Conservation (phyloP, 148 eudicot species). For the Camellia granthamiana region DNA sequence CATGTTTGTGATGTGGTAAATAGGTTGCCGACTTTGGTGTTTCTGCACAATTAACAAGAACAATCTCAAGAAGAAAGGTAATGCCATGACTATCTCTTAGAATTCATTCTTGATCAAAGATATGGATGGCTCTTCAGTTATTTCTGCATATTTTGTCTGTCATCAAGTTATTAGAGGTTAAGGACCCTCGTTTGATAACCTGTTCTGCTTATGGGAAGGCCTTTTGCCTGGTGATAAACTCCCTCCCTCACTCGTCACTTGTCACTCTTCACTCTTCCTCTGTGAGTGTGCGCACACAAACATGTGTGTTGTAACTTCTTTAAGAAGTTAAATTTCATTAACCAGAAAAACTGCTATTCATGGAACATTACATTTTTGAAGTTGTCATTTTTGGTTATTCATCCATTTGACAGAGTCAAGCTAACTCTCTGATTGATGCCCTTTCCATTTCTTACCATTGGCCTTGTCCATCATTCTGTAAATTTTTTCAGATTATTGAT, state of each 20-base stretch:
- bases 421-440: not conserved
- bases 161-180: not conserved
- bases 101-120: not conserved
- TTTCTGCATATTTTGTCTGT: not conserved
- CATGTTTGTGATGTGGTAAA: constrained; percentile 20
- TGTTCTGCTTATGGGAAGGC: not conserved
- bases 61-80: constrained; percentile 97
- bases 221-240: not conserved
- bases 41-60: constrained; percentile 87
- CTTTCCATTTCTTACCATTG: not conserved
- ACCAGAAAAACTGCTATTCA: not conserved
- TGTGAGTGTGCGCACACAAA: too few relatives aligned
- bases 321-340: not conserved
- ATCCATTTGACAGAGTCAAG: too few relatives aligned
- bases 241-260: not conserved
- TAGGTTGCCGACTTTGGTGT: constrained; percentile 98
- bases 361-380: not conserved
- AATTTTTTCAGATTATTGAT: too few relatives aligned
- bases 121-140: not conserved
- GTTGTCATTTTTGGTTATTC: not conserved
- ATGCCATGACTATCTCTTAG: not conserved
- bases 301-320: not conserved
- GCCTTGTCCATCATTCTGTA: not conserved
- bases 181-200: not conserved
- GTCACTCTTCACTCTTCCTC: too few relatives aligned